A percentile compares a stretch with the other conserved stretches of the same genome.
Conservation (phyloP, 1,139 yeast species). For the Kurtzmaniella natalensis region DNA sequence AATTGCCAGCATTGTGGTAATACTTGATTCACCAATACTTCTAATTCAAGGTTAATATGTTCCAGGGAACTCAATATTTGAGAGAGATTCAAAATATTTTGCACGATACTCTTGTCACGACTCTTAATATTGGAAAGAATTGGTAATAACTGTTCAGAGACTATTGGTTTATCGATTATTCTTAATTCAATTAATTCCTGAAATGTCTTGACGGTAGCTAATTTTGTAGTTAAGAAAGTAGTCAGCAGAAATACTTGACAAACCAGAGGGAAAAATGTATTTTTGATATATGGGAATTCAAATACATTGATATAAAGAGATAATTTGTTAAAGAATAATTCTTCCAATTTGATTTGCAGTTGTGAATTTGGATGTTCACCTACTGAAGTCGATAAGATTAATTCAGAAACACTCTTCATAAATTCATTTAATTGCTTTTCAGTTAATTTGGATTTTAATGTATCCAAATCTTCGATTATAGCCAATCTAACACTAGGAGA, state of each 20-base stretch:
- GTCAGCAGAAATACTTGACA: slow-evolving; percentile 77
- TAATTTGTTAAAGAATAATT: slow-evolving; percentile 46
- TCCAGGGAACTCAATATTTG: slow-evolving; percentile 35
- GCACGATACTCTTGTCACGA: slow-evolving; percentile 65
- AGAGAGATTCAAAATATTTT: slow-evolving; percentile 52
- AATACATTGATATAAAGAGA: slow-evolving; percentile 42
- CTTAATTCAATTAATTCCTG: slow-evolving; percentile 51
- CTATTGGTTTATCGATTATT: slow-evolving; percentile 66
- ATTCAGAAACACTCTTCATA: slow-evolving; percentile 25
- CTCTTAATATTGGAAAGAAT: slow-evolving; percentile 71
- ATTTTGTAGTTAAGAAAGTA: slow-evolving; percentile 72
- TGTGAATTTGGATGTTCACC: slow-evolving; percentile 1
- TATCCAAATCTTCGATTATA: slow-evolving; percentile 52
- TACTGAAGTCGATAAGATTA: slow-evolving; percentile 19
- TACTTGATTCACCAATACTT: slow-evolving; percentile 32
- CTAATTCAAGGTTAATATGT: slow-evolving; percentile 34
- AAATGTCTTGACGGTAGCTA: slow-evolving; percentile 64
- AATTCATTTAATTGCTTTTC: slow-evolving; percentile 37
- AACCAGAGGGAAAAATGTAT: slow-evolving; percentile 66
- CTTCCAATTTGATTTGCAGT: slow-evolving; percentile 50
- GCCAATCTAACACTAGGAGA: slow-evolving; percentile 35
- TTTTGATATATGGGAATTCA: slow-evolving; percentile 72
- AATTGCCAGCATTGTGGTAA: slow-evolving; percentile 35
- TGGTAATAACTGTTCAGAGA: slow-evolving; percentile 76
- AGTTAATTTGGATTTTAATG: slow-evolving; percentile 50